Base-by-base conservation (phyloP, 441 rosid genomes). In the Gossypium schwendimanii region DNA sequence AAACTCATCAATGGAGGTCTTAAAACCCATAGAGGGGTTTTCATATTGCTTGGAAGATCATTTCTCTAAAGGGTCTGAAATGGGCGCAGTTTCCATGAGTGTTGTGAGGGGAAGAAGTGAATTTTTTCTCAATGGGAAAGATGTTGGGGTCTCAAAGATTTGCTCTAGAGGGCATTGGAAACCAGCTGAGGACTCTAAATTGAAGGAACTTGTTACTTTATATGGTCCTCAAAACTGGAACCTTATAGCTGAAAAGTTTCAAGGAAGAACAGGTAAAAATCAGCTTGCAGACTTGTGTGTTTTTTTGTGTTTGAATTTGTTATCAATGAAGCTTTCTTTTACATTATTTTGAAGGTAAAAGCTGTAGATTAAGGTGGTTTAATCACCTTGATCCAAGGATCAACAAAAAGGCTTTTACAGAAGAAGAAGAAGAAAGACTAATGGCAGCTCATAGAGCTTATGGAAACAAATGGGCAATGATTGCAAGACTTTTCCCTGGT, bases 201-300 rank as follows among this genome's bases (percentile, higher is more conserved):
- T 92, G 69, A 87, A 81, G 79, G 92, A 92, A 26, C 94, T 92
- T 67, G 97, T 92, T 63, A 78, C 90, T 0, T 77, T 85, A 69
- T 81, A 86, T 60, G 97, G 97, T 23, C 96, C 96, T 72, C 91
- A 90, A 68, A 90, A 92, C 78, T 90, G 97, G 97, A 92, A 90
- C 72, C 81, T 81, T 52, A 88, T 90, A 62, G 96, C 96, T 55
- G 89, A 87, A 70, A 92, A 85, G 75, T 67, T 92, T 73, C 82
- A 82, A 79, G 96, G 97, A 78, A 85, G 97, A 87, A 90, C 96
- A 79, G 96, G 97, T 92, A 57, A 73, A 61, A 2, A 45, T 28
- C 64, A 28, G 41, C 33, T 4, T 31, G 33, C 33, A 31, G 33
- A 31, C 33, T 31, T 31, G 33, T 31, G 6, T 31, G 1, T 31